Evolutionary conservation across 2,329 filamentous ascomycete species (phyloP).

Genomic region (Fusarium napiforme): DNA sequence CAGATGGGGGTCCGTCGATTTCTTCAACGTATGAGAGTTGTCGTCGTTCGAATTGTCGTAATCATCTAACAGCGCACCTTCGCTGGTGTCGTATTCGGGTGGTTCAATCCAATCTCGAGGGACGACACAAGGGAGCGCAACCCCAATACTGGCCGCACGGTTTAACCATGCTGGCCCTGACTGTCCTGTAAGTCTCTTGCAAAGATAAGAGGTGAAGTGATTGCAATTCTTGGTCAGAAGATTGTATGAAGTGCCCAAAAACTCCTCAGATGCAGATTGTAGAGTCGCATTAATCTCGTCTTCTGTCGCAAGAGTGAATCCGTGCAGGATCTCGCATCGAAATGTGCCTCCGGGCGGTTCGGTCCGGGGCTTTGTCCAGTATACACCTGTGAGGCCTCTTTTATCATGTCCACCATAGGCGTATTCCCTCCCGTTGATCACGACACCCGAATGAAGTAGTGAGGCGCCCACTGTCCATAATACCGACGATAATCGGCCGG

Average conservation of each 20-base stretch:
- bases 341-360: slow-evolving; percentile 84
- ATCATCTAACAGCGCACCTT: slow-evolving; percentile 74
- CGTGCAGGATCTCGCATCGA: slow-evolving; percentile 78
- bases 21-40: slow-evolving; percentile 68
- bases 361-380: slow-evolving; percentile 79
- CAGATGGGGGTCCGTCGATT: slow-evolving; percentile 49
- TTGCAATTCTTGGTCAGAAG: slow-evolving; percentile 88
- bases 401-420: slow-evolving; percentile 85
- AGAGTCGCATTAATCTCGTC: slow-evolving; percentile 78
- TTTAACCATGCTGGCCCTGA: slow-evolving; percentile 82
- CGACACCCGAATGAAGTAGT: slow-evolving; percentile 84
- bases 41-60: slow-evolving; percentile 66
- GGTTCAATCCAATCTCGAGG: slow-evolving; percentile 84
- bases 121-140: slow-evolving; percentile 83
- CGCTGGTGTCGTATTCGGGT: slow-evolving; percentile 78
- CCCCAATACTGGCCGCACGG: slow-evolving; percentile 83
- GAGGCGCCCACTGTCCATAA: slow-evolving; percentile 83
- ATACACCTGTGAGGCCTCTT: slow-evolving; percentile 78
- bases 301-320: slow-evolving; percentile 76
- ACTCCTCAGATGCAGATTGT: slow-evolving; percentile 74
- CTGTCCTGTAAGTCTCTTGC: slow-evolving; percentile 75
- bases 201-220: slow-evolving; percentile 84
- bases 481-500: slow-evolving; percentile 77
- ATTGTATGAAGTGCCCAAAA: slow-evolving; percentile 81
- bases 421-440: slow-evolving; percentile 83